Base-by-base conservation (phyloP, 805 yeast species). In the Metschnikowia henanensis region DNA sequence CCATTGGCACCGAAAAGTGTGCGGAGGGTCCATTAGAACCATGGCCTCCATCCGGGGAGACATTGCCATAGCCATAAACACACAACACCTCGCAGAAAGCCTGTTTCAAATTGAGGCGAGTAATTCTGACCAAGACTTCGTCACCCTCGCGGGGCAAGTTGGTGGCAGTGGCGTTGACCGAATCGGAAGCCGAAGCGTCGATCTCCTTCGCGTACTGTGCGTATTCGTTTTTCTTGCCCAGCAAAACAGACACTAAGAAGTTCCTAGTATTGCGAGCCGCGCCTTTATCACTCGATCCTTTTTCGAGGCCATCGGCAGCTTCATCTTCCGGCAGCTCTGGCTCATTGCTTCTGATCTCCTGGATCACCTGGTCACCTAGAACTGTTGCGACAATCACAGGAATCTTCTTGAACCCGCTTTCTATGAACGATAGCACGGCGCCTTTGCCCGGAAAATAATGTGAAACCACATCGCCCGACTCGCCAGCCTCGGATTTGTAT, bases 101-200 rank as follows among this genome's bases (percentile, higher is more conserved):
- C 61, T 91, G 91, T 44, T 76, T 79, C 31, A 73, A 66, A 7
- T 81, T 76, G 30, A 91, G 73, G 53, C 83, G 77, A 20, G 83
- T 80, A 19, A 94, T 85, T 42, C 81, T 73, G 1, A 88, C 88
- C 17, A 92, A 66, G 2, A 94, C 97, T 19, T 83, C 63, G 61
- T 92, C 97, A 22, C 87, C 85, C 51, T 88, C 96, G 49, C 81
- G 79, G 6, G 98, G 98, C 42, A 91, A 65, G 47, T 76, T 75
- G 43, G 73, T 76, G 32, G 74, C 61, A 45, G 62, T 66, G 28
- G 55, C 51, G 12, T 53, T 39, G 20, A 48, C 50, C 16, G 56
- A 49, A 21, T 44, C 51, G 3, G 54, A 36, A 6, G 56, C 51
- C 25, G 49, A 42, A 4, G 53, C 46, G 29, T 51, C 53, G 36